Evolutionary conservation across 352 stramenopile species (phyloP).

Genomic region (Globisporangium uncinulatum): DNA sequence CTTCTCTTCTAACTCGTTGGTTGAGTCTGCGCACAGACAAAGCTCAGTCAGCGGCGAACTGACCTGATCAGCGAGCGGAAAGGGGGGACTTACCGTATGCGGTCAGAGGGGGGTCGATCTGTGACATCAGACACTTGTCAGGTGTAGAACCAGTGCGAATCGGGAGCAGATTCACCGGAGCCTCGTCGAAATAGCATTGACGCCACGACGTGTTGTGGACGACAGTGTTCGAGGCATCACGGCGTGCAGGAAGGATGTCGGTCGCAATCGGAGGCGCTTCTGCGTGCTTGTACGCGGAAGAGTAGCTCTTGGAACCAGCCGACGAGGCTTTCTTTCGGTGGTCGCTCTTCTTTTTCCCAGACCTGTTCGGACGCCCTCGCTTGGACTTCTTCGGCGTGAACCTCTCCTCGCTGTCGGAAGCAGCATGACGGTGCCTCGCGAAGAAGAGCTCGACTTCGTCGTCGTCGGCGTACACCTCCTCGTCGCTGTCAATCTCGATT

Average conservation of each 20-base stretch:
- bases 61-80: neutral
- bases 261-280: slow-evolving; percentile 16
- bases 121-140: slow-evolving; percentile 17
- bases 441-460: neutral
- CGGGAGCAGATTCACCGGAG: slow-evolving; percentile 27
- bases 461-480: slow-evolving; percentile 5
- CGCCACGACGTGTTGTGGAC: slow-evolving; percentile 44
- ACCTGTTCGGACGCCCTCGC: slow-evolving; percentile 7
- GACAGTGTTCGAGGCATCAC: slow-evolving; percentile 30
- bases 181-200: slow-evolving; percentile 31
- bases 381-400: slow-evolving; percentile 4
- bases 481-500: slow-evolving; percentile 7
- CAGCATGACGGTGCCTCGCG: neutral
- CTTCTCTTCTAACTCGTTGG: slow-evolving; percentile 34
- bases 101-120: slow-evolving; percentile 26
- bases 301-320: slow-evolving; percentile 2
- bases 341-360: slow-evolving; percentile 13
- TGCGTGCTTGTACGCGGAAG: slow-evolving; percentile 12
- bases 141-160: slow-evolving; percentile 9
- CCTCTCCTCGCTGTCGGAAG: neutral
- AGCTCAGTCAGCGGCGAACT: neutral
- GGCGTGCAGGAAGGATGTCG: slow-evolving; percentile 23
- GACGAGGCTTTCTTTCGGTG: slow-evolving; percentile 10
- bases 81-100: slow-evolving; percentile 28
- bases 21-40: slow-evolving; percentile 26